Evolutionary conservation across 2,329 filamentous ascomycete species (phyloP).

Genomic region (Sporothrix humicola): DNA sequence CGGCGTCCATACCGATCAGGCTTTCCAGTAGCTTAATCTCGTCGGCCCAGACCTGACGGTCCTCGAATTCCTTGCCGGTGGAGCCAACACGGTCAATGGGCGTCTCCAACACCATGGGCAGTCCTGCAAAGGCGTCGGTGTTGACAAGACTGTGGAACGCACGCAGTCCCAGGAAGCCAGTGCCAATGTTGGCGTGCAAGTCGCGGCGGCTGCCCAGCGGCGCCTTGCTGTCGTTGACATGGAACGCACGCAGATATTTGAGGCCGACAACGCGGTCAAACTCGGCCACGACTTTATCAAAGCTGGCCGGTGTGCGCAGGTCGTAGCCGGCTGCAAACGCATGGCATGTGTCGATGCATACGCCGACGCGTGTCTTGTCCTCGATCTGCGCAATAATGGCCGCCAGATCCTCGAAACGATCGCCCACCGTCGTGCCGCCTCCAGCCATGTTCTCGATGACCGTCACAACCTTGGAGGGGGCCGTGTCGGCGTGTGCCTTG

Average conservation of each 20-base stretch:
- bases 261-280: constrained; percentile 81
- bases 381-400: constrained; percentile 82
- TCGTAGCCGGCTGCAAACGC: constrained; percentile 95
- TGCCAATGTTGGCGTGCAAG: constrained; percentile 94
- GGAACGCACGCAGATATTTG: constrained; percentile 80
- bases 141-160: constrained; percentile 95
- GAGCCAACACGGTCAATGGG: constrained; percentile 76
- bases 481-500: constrained; percentile 76
- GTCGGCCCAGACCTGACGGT: constrained; percentile 83
- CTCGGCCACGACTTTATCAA: constrained; percentile 71
- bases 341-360: constrained; percentile 97
- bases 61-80: constrained; percentile 72
- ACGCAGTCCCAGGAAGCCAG: constrained; percentile 86
- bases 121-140: constrained; percentile 71
- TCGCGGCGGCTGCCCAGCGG: constrained; percentile 82
- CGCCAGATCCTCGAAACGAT: constrained; percentile 81
- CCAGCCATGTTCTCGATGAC: constrained; percentile 97
- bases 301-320: constrained; percentile 74
- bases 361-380: constrained; percentile 82
- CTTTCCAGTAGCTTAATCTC: constrained; percentile 95
- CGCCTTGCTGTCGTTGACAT: constrained; percentile 95
- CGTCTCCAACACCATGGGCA: constrained; percentile 97
- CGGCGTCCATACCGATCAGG: constrained; percentile 81
- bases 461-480: constrained; percentile 68
- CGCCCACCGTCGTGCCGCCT: constrained; percentile 83